Evolutionary conservation across 1,139 yeast genomes (phyloP).

Genomic region (Yamadazyma sp.): DNA sequence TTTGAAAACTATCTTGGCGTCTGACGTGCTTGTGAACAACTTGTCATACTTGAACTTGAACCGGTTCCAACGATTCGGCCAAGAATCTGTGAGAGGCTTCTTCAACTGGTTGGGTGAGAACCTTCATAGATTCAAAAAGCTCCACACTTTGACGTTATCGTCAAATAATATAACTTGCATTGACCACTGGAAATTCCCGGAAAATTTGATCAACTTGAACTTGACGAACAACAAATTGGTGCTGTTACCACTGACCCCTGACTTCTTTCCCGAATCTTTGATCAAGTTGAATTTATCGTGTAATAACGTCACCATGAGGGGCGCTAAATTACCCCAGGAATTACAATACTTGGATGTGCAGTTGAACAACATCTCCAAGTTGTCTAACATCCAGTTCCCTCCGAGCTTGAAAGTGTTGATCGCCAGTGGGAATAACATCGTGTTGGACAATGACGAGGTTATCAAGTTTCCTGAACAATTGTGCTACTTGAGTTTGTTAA

Average conservation of each 20-base stretch:
- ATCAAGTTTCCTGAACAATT: conserved; percentile 16
- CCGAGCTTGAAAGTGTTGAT: conserved; percentile 15
- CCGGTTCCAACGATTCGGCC: conserved; percentile 15
- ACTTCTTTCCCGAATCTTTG: conserved; percentile 16
- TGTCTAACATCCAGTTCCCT: conserved; percentile 15
- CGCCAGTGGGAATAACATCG: conserved; percentile 19
- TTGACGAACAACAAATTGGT: conserved; percentile 17
- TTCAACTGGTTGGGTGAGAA: conserved; percentile 6
- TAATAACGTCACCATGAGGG: conserved; percentile 14
- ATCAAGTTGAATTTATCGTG: conserved; percentile 17
- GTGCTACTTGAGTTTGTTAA: conserved; percentile 16
- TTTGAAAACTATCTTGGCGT: conserved; percentile 9
- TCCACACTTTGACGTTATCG: conserved; percentile 17
- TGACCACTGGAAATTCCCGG: conserved; percentile 13
- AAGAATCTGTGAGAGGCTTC: conserved; percentile 6
- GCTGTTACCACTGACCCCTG: conserved; percentile 11
- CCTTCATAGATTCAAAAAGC: conserved; percentile 9
- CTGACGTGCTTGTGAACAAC: conserved; percentile 10
- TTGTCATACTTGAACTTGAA: conserved; percentile 16
- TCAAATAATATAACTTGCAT: conserved; percentile 13
- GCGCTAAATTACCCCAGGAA: conserved; percentile 14
- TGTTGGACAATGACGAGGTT: conserved; percentile 15
- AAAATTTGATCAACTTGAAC: conserved; percentile 13
- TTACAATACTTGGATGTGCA: conserved; percentile 20
- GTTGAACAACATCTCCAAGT: conserved; percentile 15